Evolutionary conservation across 306 rosid species (phyloP).

Genomic region (Neltuma alba): DNA sequence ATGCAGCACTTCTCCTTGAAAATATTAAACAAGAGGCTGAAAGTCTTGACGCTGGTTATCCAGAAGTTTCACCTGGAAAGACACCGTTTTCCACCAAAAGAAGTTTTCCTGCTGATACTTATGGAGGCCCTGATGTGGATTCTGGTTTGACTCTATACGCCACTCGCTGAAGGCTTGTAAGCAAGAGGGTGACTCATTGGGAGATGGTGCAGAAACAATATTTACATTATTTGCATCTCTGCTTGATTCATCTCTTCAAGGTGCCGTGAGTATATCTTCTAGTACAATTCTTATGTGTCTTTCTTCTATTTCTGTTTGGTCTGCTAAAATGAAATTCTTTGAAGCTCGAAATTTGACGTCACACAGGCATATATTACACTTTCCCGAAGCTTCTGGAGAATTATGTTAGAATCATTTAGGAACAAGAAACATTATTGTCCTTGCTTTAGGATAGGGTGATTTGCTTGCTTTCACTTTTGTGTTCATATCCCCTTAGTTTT

Average conservation of each 20-base stretch:
- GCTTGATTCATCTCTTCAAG: constrained; percentile 86
- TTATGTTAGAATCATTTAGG: constrained; percentile 23
- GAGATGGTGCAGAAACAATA: constrained; percentile 70
- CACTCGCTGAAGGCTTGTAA: constrained; percentile 62
- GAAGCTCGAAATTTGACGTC: constrained; percentile 29
- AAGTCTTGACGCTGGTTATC: constrained; percentile 51
- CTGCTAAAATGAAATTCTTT: not conserved
- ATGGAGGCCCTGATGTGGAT: constrained; percentile 53
- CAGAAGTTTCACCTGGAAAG: constrained; percentile 57
- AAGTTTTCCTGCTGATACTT: constrained; percentile 55
- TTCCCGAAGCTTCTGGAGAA: constrained; percentile 18
- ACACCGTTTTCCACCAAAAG: constrained; percentile 51
- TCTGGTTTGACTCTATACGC: constrained; percentile 61
- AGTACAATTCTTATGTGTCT: not conserved
- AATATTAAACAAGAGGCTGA: constrained; percentile 81
- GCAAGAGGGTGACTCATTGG: constrained; percentile 68
- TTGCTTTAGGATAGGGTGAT: constrained; percentile 4
- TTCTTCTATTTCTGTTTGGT: constrained; percentile 26
- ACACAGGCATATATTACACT: not conserved
- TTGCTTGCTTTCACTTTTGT: constrained; percentile 4
- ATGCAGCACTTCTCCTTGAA: constrained; percentile 91
- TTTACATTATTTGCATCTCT: constrained; percentile 73
- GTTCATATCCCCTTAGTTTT: not conserved
- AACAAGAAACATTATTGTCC: not conserved
- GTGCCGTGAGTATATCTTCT: constrained; percentile 44